Percentiles rank a stretch among this genome's conserved stretches.
These are phyloP conservation scores for Phanerochaete carnosa DNA, from an alignment of 768 basidiomycete species.

Conservation along the genomic window DNA sequence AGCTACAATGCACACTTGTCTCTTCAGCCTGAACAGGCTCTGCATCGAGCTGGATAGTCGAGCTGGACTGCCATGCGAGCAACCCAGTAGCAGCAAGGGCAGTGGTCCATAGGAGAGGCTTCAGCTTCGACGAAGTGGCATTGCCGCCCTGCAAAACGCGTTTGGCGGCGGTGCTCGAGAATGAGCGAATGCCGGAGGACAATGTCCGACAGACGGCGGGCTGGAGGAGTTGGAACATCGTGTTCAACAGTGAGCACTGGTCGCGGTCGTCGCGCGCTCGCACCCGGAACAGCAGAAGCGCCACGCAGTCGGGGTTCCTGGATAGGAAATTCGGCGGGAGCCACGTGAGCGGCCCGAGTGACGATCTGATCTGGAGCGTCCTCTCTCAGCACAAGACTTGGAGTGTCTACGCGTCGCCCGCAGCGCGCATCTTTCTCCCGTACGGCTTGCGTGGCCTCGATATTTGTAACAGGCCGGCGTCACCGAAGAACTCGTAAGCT, in stretches of 20 bases:
- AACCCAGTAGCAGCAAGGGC: conserved; percentile 31
- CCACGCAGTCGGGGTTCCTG: background rate
- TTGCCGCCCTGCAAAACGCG: conserved; percentile 1
- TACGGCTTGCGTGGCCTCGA: conserved; percentile 12
- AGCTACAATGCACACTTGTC: conserved; percentile 17
- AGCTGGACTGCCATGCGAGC: conserved; percentile 20
- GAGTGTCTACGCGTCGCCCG: conserved; percentile 22
- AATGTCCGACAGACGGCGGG: conserved; percentile 6
- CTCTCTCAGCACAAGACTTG: background rate
- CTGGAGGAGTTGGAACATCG: conserved; percentile 8
- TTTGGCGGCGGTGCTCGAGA: background rate
- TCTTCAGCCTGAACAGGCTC: conserved; percentile 22
- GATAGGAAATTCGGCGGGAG: background rate
- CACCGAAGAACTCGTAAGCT: conserved; percentile 20
- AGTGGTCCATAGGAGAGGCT: conserved; percentile 18
- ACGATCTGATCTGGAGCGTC: conserved; percentile 1
- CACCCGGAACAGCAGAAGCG: background rate
- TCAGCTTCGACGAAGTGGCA: background rate
- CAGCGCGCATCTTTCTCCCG: background rate
- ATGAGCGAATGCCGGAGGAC: conserved; percentile 1
- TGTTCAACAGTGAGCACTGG: background rate
- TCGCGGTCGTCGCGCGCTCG: background rate
- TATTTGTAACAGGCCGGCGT: conserved; percentile 21
- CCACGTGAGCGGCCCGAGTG: conserved; percentile 1
- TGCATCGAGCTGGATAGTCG: conserved; percentile 43